Conservation (phyloP, 805 yeast genomes). For the Lachancea nothofagi region DNA sequence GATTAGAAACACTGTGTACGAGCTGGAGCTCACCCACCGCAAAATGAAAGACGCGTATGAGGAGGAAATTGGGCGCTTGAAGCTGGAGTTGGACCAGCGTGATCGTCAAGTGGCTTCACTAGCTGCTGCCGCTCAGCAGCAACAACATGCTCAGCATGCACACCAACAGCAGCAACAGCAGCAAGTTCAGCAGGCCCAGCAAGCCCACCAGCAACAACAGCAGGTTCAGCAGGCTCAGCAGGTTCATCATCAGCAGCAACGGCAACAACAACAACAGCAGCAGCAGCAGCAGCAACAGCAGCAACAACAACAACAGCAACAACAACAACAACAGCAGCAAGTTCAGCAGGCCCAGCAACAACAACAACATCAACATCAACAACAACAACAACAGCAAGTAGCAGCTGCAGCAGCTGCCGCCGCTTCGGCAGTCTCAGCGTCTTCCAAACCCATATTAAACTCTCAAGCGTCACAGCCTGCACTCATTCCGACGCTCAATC, state of each 20-base stretch:
- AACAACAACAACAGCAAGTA: conserved; percentile 9
- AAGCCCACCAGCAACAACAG: conserved; percentile 10
- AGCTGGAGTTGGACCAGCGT: conserved; percentile 76
- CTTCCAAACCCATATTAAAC: conserved; percentile 4
- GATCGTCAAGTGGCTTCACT: conserved; percentile 48
- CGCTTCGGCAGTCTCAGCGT: conserved; percentile 11
- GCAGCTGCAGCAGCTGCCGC: conserved; percentile 9
- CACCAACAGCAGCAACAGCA: conserved; percentile 4
- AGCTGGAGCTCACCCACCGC: conserved; percentile 88
- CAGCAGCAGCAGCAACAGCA: conserved; percentile 9
- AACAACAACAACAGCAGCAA: conserved; percentile 12
- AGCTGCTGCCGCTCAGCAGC: conserved; percentile 27
- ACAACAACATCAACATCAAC: conserved; percentile 11
- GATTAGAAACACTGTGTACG: conserved; percentile 89
- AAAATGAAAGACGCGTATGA: conserved; percentile 94
- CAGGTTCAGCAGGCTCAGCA: conserved; percentile 1
- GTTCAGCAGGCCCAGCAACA: conserved; percentile 17
- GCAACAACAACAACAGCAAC: conserved; percentile 1
- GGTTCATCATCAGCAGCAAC: conserved; percentile 14
- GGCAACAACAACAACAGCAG: conserved; percentile 12
- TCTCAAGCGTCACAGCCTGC: conserved; percentile 6
- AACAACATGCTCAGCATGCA: conserved; percentile 10
- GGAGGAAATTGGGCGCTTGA: conserved; percentile 81
- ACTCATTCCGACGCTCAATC: not conserved
- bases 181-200: conserved; percentile 7